These are phyloP conservation scores for Musa acuminata DNA, from an alignment of 176 grass and related monocot species.

Conservation along the genomic window DNA sequence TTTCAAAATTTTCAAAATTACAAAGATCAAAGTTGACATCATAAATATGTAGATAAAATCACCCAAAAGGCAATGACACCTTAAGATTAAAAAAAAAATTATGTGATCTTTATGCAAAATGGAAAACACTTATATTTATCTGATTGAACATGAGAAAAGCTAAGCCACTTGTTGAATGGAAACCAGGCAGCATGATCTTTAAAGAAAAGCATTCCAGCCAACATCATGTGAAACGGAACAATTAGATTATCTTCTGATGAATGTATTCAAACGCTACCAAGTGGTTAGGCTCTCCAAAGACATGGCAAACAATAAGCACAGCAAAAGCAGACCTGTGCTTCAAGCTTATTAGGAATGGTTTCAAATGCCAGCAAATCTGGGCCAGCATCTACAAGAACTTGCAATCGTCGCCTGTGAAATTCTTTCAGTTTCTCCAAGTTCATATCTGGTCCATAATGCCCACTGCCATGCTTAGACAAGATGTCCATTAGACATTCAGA, in stretches of 20 bases:
- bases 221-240: no score
- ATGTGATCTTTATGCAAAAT: neutral
- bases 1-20: no score
- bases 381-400: conserved; percentile 44
- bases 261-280: neutral
- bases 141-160: no score
- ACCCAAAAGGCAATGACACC: neutral
- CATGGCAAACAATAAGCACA: neutral
- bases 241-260: no score
- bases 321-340: conserved; percentile 42
- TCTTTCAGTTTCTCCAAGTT: conserved; percentile 60
- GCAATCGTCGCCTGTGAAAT: conserved; percentile 65
- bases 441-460: conserved; percentile 41
- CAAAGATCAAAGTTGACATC: neutral
- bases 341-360: conserved; percentile 74
- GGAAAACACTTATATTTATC: no score
- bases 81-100: neutral
- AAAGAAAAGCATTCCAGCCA: no score
- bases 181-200: no score
- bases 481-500: neutral
- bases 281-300: neutral
- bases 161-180: no score
- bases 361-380: conserved; percentile 73
- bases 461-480: conserved; percentile 23
- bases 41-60: neutral